These are phyloP conservation scores for Rubroshorea leprosula DNA, from an alignment of 345 rosid species.

Conservation along the genomic window DNA sequence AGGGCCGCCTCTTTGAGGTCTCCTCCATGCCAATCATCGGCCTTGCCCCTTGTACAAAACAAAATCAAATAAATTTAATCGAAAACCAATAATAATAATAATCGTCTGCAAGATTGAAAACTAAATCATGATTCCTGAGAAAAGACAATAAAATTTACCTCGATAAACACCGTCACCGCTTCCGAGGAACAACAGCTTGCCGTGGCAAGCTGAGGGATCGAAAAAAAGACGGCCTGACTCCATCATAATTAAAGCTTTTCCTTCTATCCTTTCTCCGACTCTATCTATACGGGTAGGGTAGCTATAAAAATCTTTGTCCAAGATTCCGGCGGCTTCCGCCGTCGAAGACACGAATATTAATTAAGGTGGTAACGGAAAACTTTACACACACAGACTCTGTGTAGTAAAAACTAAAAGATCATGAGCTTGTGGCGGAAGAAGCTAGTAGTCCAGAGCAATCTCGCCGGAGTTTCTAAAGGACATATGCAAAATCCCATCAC, in stretches of 20 bases:
- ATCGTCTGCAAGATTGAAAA: too few relatives aligned
- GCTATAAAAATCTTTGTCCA: neutral
- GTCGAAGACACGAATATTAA: neutral
- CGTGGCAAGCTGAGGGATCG: slow-evolving; percentile 47
- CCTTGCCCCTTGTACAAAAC: slow-evolving; percentile 38
- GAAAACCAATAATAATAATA: too few relatives aligned
- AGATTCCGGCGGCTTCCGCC: slow-evolving; percentile 16
- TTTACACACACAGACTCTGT: slow-evolving; percentile 1
- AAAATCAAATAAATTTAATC: neutral
- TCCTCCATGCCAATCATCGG: slow-evolving; percentile 59
- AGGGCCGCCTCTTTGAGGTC: slow-evolving; percentile 56
- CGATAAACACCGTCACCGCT: slow-evolving; percentile 41
- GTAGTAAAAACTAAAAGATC: slow-evolving; percentile 44
- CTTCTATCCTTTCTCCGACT: slow-evolving; percentile 1
- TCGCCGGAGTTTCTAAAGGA: slow-evolving; percentile 77
- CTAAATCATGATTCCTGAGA: neutral
- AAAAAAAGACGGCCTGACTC: slow-evolving; percentile 64
- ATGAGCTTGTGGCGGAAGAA: slow-evolving; percentile 96
- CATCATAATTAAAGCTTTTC: slow-evolving; percentile 23
- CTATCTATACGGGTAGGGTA: neutral
- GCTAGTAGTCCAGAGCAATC: slow-evolving; percentile 92
- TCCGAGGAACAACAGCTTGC: slow-evolving; percentile 66
- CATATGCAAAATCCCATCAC: slow-evolving; percentile 88
- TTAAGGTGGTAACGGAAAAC: neutral
- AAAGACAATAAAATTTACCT: slow-evolving; percentile 29